Conservation (phyloP, 1,284 basidiomycete species). For the Irpex sp. region DNA sequence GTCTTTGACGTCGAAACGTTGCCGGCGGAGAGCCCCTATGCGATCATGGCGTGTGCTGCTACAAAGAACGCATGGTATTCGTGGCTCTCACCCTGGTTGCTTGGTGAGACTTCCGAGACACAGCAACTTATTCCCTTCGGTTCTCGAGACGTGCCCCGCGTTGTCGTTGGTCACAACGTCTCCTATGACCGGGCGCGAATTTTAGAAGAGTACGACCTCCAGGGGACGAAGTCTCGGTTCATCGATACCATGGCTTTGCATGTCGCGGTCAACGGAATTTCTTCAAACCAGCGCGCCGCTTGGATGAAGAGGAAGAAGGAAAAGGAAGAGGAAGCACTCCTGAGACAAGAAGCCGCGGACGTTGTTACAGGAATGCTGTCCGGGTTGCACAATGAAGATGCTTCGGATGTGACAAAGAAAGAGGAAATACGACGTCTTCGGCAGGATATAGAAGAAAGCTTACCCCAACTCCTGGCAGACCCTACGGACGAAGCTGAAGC, state of each 20-base stretch:
- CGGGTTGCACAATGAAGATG: slow-evolving; percentile 41
- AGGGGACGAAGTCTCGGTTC: slow-evolving; percentile 74
- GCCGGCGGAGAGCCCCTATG: slow-evolving; percentile 76
- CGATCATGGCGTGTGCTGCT: slow-evolving; percentile 90
- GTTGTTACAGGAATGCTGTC: slow-evolving; percentile 48
- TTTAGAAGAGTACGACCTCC: slow-evolving; percentile 80
- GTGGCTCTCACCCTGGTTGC: slow-evolving; percentile 94
- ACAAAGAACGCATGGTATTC: slow-evolving; percentile 88
- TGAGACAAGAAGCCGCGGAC: slow-evolving; percentile 56
- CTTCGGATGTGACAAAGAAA: slow-evolving; percentile 29
- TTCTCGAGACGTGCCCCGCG: slow-evolving; percentile 43
- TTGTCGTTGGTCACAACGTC: slow-evolving; percentile 94
- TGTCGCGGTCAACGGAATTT: slow-evolving; percentile 92
- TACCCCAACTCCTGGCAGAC: slow-evolving; percentile 37
- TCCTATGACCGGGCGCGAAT: slow-evolving; percentile 90
- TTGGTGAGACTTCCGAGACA: slow-evolving; percentile 60
- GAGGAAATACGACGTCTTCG: slow-evolving; percentile 28
- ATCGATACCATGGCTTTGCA: slow-evolving; percentile 96
- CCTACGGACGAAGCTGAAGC: slow-evolving; percentile 37
- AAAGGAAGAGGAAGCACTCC: slow-evolving; percentile 49
- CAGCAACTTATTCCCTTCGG: slow-evolving; percentile 81
- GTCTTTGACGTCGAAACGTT: slow-evolving; percentile 96
- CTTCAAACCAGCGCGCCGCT: slow-evolving; percentile 89
- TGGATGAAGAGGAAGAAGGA: slow-evolving; percentile 85
- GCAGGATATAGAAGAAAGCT: slow-evolving; percentile 33